Percentiles rank a stretch among this genome's conserved stretches.
Conservation (phyloP, 352 stramenopile species). For the Globisporangium solare region DNA sequence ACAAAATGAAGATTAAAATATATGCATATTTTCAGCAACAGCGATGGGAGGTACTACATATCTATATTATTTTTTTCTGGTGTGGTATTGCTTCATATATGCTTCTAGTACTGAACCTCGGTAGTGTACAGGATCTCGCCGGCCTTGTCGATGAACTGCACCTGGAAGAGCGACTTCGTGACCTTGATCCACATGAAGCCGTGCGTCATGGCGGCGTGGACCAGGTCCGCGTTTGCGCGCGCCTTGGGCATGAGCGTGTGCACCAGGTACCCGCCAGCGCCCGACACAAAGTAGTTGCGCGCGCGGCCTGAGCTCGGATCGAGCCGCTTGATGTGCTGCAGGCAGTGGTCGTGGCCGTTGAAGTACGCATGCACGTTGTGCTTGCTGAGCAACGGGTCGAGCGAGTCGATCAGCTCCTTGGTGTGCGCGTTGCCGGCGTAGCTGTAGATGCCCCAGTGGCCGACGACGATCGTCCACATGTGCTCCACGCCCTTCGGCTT, state of each 20-base stretch:
- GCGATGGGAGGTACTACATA: conserved; percentile 14
- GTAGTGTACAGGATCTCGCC: conserved; percentile 81
- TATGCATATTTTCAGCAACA: neutral
- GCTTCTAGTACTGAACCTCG: conserved; percentile 51
- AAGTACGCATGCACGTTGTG: conserved; percentile 87
- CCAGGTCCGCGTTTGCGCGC: conserved; percentile 57
- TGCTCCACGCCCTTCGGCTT: conserved; percentile 63
- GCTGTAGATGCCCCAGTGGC: conserved; percentile 84
- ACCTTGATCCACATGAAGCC: conserved; percentile 82
- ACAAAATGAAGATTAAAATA: conserved; percentile 1
- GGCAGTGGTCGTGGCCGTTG: conserved; percentile 81
- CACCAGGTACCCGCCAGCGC: conserved; percentile 69
- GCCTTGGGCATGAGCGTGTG: conserved; percentile 65
- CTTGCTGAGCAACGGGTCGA: conserved; percentile 74
- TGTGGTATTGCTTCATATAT: neutral
- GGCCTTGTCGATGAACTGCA: conserved; percentile 66
- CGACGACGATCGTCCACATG: conserved; percentile 85
- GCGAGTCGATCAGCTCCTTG: conserved; percentile 59
- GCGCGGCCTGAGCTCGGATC: conserved; percentile 24
- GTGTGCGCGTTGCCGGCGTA: conserved; percentile 81
- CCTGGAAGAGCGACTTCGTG: conserved; percentile 58
- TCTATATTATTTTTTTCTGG: conserved; percentile 8
- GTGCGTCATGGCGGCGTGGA: conserved; percentile 80
- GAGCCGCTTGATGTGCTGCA: conserved; percentile 72
- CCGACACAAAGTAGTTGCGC: conserved; percentile 78